phyloP scores from a whole-genome alignment of 2,329 filamentous ascomycete genomes.

The Xylariaceae sp. region DNA sequence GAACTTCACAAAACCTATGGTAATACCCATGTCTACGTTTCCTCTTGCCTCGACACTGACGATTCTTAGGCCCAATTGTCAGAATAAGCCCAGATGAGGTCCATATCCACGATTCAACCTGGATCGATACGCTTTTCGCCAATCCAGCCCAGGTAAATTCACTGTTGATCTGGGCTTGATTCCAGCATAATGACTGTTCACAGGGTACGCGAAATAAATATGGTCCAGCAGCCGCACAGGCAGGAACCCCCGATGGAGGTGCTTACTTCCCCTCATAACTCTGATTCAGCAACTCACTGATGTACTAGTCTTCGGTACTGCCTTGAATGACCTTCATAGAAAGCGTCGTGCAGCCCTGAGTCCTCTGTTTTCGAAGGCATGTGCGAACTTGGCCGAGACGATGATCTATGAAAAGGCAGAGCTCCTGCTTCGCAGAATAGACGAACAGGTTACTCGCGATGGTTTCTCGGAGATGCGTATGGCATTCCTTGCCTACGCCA shows the following conservation, averaged over 20 bases:
- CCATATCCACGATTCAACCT: conserved; percentile 14
- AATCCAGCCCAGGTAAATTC: conserved; percentile 9
- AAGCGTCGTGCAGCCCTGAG: conserved; percentile 12
- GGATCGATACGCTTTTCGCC: conserved; percentile 12
- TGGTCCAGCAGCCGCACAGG: conserved; percentile 9
- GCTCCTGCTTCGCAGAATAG: conserved; percentile 6
- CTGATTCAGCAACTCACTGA: not conserved
- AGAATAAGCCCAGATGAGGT: conserved; percentile 53
- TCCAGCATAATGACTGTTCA: not conserved
- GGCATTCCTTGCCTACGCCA: conserved; percentile 4
- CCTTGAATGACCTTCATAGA: conserved; percentile 11
- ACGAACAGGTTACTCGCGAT: conserved; percentile 8
- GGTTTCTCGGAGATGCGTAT: conserved; percentile 10
- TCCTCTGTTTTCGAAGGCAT: conserved; percentile 14
- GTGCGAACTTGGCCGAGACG: conserved; percentile 3
- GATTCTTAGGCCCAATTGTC: conserved; percentile 46
- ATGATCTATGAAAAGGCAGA: conserved; percentile 14
- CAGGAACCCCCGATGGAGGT: conserved; percentile 14
- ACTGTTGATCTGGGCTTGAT: not conserved
- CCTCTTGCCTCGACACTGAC: not conserved
- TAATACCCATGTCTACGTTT: not conserved
- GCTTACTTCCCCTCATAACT: not conserved
- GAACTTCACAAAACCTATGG: conserved; percentile 15
- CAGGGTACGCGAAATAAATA: conserved; percentile 18
- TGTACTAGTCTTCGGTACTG: conserved; percentile 12